Evolutionary conservation across 257 asterid genomes (phyloP).

Genomic region (Solanum pinnatisectum): DNA sequence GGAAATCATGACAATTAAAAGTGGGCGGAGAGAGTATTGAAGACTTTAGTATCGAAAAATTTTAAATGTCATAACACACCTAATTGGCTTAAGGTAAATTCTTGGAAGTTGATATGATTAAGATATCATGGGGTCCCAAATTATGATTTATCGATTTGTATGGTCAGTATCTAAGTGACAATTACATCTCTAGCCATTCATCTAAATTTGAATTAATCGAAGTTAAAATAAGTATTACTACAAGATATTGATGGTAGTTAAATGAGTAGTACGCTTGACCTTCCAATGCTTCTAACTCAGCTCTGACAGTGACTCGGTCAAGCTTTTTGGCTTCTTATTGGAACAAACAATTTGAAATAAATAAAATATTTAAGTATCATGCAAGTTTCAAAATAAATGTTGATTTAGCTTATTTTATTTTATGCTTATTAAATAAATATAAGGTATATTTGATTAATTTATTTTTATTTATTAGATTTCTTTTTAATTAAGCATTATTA

Average conservation of each 20-base stretch:
- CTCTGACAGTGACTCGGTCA: neutral
- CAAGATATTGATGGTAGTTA: too few relatives aligned
- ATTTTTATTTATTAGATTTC: too few relatives aligned
- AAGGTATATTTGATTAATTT: too few relatives aligned
- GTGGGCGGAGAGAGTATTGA: fast-evolving
- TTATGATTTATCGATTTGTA: neutral
- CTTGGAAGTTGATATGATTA: neutral
- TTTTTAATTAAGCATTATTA: too few relatives aligned
- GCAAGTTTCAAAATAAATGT: neutral
- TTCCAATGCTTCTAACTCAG: neutral
- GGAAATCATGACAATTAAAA: too few relatives aligned
- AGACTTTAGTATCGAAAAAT: neutral
- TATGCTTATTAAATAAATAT: too few relatives aligned
- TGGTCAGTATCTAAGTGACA: neutral
- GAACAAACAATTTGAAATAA: neutral
- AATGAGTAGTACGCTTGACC: neutral
- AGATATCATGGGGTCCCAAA: neutral
- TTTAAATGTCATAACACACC: neutral
- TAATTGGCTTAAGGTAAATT: neutral
- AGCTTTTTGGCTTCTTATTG: neutral
- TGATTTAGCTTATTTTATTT: too few relatives aligned
- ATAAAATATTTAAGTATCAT: neutral
- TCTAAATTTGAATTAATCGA: too few relatives aligned
- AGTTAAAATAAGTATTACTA: neutral
- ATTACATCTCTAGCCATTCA: neutral